These are phyloP conservation scores for Aspergillus taichungensis DNA, from an alignment of 495 filamentous ascomycete genomes.

Conservation along the genomic window DNA sequence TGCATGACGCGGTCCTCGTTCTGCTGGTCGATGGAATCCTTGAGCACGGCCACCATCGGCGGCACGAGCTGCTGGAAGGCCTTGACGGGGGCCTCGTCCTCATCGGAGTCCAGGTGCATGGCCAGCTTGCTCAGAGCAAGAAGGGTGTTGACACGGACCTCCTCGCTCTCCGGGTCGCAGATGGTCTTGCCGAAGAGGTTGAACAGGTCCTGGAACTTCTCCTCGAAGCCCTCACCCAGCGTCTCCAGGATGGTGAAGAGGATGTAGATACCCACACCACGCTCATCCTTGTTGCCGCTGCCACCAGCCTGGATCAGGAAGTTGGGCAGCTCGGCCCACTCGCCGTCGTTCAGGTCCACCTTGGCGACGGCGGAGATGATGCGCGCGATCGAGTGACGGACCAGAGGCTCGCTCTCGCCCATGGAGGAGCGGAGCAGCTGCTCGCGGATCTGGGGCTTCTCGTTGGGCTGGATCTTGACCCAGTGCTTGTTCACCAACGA, in stretches of 20 bases:
- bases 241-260: conserved; percentile 85
- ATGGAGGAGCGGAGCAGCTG: conserved; percentile 75
- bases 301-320: conserved; percentile 64
- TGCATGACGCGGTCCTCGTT: conserved; percentile 83
- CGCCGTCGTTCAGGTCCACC: conserved; percentile 73
- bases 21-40: conserved; percentile 63
- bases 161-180: conserved; percentile 76
- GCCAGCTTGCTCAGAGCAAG: conserved; percentile 84
- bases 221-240: conserved; percentile 67
- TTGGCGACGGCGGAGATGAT: conserved; percentile 81
- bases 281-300: conserved; percentile 62
- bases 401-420: conserved; percentile 60
- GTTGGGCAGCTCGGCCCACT: conserved; percentile 77
- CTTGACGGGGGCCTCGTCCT: conserved; percentile 61
- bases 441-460: conserved; percentile 71
- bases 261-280: conserved; percentile 87
- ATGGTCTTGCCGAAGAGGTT: conserved; percentile 80
- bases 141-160: conserved; percentile 92
- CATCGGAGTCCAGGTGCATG: conserved; percentile 78
- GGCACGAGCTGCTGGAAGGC: conserved; percentile 72
- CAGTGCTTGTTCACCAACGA: conserved; percentile 82
- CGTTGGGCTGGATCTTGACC: conserved; percentile 48
- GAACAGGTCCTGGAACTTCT: conserved; percentile 69
- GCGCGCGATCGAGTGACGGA: conserved; percentile 79
- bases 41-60: conserved; percentile 81